phyloP scores from a whole-genome alignment of 768 basidiomycete species.

The Exidia glandulosa region DNA sequence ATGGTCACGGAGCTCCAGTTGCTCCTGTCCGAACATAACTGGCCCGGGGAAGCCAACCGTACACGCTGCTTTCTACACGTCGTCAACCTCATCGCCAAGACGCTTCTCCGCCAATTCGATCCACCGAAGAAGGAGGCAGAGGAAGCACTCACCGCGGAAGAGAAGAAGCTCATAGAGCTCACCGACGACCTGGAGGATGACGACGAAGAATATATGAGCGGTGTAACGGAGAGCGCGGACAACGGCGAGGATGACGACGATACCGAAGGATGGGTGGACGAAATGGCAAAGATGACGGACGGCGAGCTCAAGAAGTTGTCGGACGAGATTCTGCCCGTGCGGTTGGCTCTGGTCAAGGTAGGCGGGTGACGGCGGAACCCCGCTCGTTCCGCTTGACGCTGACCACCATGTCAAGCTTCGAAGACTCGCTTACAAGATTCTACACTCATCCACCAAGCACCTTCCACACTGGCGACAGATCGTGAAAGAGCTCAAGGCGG shows the following conservation, averaged over 20 bases:
- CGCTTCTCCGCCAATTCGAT: constrained; percentile 23
- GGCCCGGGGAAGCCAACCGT: constrained; percentile 7
- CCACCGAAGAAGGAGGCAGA: constrained; percentile 9
- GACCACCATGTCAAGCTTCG: constrained; percentile 11
- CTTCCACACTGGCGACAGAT: constrained; percentile 12
- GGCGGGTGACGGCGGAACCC: constrained; percentile 1
- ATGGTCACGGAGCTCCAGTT: constrained; percentile 3
- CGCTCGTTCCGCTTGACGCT: not conserved
- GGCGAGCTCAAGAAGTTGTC: constrained; percentile 11
- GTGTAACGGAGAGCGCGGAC: constrained; percentile 1
- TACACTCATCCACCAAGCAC: constrained; percentile 12
- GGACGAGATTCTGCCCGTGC: constrained; percentile 13
- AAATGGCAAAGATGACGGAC: constrained; percentile 8
- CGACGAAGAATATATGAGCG: constrained; percentile 8
- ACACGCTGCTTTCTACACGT: constrained; percentile 21
- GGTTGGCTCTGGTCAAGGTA: constrained; percentile 24
- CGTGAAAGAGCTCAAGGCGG: not conserved
- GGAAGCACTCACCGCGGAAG: too few species aligned
- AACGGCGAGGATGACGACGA: constrained; percentile 6
- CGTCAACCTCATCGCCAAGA: constrained; percentile 21
- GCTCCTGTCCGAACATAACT: constrained; percentile 11
- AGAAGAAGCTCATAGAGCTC: too few species aligned
- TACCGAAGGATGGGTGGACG: constrained; percentile 17
- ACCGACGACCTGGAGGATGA: not conserved
- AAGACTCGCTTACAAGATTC: constrained; percentile 12